Evolutionary conservation across 2,329 filamentous ascomycete species (phyloP).

Genomic region (Aspergillus nomiae): DNA sequence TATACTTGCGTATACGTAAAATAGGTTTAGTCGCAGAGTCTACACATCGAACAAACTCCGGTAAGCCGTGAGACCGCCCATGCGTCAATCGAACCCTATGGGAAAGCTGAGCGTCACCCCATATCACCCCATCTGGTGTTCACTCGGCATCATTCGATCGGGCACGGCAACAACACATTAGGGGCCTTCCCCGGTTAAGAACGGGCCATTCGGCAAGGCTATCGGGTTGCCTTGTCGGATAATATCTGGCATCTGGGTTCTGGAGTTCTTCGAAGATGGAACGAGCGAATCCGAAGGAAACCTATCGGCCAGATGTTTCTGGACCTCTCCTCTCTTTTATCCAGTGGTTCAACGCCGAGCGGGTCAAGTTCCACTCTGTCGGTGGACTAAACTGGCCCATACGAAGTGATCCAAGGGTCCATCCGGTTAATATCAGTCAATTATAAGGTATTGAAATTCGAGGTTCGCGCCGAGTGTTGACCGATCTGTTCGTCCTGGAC

Average conservation of each 20-base stretch:
- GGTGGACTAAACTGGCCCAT: constrained; percentile 1
- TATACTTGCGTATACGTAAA: background rate
- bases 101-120: background rate
- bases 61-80: background rate
- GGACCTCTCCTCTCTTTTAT: background rate
- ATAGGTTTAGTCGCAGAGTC: background rate
- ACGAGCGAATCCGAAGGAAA: background rate
- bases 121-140: background rate
- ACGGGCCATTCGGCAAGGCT: background rate
- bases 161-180: background rate
- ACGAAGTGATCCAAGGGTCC: constrained; percentile 3
- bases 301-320: background rate
- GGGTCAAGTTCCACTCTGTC: constrained; percentile 6
- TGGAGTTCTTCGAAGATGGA: background rate
- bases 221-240: constrained; percentile 1
- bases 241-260: background rate
- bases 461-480: background rate
- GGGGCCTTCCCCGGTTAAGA: background rate
- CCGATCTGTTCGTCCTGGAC: background rate
- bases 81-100: background rate
- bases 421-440: constrained; percentile 3
- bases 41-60: background rate
- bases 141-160: constrained; percentile 1
- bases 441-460: background rate
- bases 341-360: background rate